Percentiles rank a stretch among this genome's conserved stretches.
phyloP scores from a whole-genome alignment of 2,329 filamentous ascomycete genomes.

The Fonsecaea multimorphosa region DNA sequence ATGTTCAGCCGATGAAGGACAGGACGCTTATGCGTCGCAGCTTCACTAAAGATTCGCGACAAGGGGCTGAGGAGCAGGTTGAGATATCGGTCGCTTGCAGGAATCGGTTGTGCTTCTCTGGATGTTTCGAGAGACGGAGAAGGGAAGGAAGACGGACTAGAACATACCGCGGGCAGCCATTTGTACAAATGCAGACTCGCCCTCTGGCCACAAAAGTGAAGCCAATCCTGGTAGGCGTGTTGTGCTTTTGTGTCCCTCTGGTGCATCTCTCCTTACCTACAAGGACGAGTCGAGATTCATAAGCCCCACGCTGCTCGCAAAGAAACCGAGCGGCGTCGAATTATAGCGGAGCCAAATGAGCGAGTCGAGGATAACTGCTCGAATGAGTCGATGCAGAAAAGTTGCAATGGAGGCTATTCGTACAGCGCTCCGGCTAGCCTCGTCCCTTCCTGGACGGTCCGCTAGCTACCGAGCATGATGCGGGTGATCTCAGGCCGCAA shows the following conservation, averaged over 20 bases:
- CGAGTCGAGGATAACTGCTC: conserved; percentile 7
- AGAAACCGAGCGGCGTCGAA: conserved; percentile 27
- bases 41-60: conserved; percentile 6
- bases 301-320: conserved; percentile 30
- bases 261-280: conserved; percentile 16
- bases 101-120: not conserved
- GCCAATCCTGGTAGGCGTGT: conserved; percentile 15
- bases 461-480: conserved; percentile 32
- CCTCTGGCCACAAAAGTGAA: conserved; percentile 1
- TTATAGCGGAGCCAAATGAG: conserved; percentile 21
- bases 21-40: conserved; percentile 6
- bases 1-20: conserved; percentile 21
- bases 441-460: conserved; percentile 31
- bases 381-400: conserved; percentile 16
- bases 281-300: conserved; percentile 17
- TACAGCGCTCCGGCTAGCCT: conserved; percentile 30
- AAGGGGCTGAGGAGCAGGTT: conserved; percentile 3
- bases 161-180: conserved; percentile 17
- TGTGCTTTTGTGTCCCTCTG: conserved; percentile 12
- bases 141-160: conserved; percentile 9
- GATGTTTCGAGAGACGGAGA: conserved; percentile 5
- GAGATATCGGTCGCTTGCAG: conserved; percentile 1
- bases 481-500: conserved; percentile 30
- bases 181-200: conserved; percentile 30
- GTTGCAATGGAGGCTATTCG: conserved; percentile 24